Evolutionary conservation across 345 rosid genomes (phyloP).

Genomic region (Sisymbrium irio): DNA sequence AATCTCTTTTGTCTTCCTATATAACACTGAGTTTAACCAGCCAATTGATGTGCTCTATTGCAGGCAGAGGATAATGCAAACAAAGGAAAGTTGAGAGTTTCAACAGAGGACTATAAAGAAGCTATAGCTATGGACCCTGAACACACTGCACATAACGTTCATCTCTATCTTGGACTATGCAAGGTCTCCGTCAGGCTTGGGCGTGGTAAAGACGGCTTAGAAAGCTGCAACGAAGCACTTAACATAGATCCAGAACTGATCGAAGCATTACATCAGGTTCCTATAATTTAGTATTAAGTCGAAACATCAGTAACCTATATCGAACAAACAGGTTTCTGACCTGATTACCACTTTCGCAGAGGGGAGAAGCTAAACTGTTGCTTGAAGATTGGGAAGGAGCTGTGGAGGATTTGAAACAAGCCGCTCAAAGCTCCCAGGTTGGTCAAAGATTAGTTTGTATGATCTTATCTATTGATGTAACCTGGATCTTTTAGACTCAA

Average conservation of each 20-base stretch:
- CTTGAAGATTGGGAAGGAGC: slow-evolving; percentile 99
- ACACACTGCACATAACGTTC: slow-evolving; percentile 79
- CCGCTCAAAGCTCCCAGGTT: slow-evolving; percentile 91
- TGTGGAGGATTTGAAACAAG: slow-evolving; percentile 78
- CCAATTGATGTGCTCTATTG: background rate
- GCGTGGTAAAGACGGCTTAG: slow-evolving; percentile 87
- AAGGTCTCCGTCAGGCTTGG: slow-evolving; percentile 91
- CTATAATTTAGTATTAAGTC: slow-evolving; percentile 7
- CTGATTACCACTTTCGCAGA: slow-evolving; percentile 41
- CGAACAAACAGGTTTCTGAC: slow-evolving; percentile 8
- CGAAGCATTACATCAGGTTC: slow-evolving; percentile 92
- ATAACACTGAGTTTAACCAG: slow-evolving; percentile 10
- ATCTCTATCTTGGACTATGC: slow-evolving; percentile 93
- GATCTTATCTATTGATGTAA: background rate
- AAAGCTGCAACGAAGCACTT: slow-evolving; percentile 80
- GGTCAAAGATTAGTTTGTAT: slow-evolving; percentile 10
- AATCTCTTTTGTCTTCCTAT: background rate
- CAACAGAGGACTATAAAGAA: slow-evolving; percentile 84
- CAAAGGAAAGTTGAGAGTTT: slow-evolving; percentile 86
- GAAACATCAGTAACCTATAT: background rate
- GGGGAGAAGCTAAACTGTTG: slow-evolving; percentile 95
- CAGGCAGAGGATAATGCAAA: slow-evolving; percentile 94
- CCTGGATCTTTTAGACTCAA: slow-evolving; percentile 3
- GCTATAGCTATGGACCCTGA: slow-evolving; percentile 87
- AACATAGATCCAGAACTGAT: slow-evolving; percentile 73